A percentile compares a stretch with the other conserved stretches of the same genome.
These are phyloP conservation scores for Cercospora nicotianae DNA, from an alignment of 2,329 filamentous ascomycete genomes.

Conservation along the genomic window DNA sequence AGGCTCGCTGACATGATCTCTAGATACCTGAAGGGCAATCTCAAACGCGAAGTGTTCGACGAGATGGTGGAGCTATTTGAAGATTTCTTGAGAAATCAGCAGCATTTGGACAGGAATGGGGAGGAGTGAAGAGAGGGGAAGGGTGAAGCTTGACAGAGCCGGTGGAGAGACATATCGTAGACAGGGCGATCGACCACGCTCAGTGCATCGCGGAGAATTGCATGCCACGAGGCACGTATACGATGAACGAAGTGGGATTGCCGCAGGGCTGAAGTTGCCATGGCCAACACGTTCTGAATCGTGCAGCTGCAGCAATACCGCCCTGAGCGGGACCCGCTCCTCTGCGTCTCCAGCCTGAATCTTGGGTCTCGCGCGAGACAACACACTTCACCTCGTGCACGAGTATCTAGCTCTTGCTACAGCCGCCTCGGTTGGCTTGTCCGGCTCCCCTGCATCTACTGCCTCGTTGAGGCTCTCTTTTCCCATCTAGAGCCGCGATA, in stretches of 20 bases:
- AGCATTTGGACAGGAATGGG: constrained; percentile 6
- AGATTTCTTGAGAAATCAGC: background rate
- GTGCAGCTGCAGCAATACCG: background rate
- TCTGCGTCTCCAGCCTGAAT: background rate
- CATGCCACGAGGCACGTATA: background rate
- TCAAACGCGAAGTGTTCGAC: background rate
- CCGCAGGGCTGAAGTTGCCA: background rate
- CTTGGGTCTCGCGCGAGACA: background rate
- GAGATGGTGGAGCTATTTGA: constrained; percentile 1
- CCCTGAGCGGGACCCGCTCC: background rate
- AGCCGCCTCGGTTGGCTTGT: background rate
- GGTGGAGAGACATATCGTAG: background rate
- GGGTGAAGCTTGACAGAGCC: no score
- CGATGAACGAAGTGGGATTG: background rate
- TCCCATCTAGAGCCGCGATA: background rate
- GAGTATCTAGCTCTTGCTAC: background rate
- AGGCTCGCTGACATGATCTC: background rate
- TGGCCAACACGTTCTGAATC: background rate
- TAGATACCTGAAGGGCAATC: background rate
- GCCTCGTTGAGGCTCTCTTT: background rate
- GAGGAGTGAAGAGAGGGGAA: background rate
- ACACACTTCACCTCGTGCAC: background rate
- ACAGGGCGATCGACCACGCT: background rate
- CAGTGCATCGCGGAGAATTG: background rate
- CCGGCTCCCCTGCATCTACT: background rate